Evolutionary conservation across 1,139 yeast genomes (phyloP).

Genomic region (Groenewaldozyma sp.): DNA sequence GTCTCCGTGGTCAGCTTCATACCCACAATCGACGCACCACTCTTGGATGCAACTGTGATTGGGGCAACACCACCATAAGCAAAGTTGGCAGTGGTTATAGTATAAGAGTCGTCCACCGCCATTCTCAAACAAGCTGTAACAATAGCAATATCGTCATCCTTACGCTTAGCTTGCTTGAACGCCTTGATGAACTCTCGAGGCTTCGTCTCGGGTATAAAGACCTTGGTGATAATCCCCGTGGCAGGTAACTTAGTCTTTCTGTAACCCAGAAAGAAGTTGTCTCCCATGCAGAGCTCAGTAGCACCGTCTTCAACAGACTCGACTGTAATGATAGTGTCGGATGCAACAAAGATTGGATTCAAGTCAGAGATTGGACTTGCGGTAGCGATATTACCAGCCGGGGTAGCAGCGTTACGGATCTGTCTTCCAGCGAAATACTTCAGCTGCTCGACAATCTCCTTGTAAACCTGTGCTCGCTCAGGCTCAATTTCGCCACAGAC

Average conservation of each 20-base stretch:
- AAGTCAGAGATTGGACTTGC: conserved; percentile 42
- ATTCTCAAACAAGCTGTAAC: conserved; percentile 35
- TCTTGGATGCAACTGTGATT: conserved; percentile 33
- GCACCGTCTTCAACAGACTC: conserved; percentile 26
- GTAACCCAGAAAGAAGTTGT: conserved; percentile 37
- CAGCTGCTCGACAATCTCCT: conserved; percentile 33
- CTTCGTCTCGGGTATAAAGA: conserved; percentile 34
- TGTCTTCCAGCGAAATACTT: conserved; percentile 41
- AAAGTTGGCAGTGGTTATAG: conserved; percentile 26
- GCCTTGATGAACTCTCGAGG: conserved; percentile 30
- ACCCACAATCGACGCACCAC: conserved; percentile 27
- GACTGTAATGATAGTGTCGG: conserved; percentile 32
- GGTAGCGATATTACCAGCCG: conserved; percentile 41
- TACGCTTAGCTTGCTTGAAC: conserved; percentile 38
- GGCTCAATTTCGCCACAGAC: conserved; percentile 19
- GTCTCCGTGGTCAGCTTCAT: conserved; percentile 16
- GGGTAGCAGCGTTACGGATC: conserved; percentile 40
- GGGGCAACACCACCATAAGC: conserved; percentile 42
- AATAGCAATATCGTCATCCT: conserved; percentile 41
- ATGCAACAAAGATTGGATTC: conserved; percentile 37
- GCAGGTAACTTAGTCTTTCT: conserved; percentile 33
- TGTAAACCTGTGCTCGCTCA: conserved; percentile 27
- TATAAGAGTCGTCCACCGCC: conserved; percentile 14
- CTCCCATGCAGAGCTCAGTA: conserved; percentile 27
- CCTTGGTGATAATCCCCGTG: conserved; percentile 29